Base-by-base conservation (phyloP, 2,329 filamentous ascomycete species). In the Sporothrix phasma region DNA sequence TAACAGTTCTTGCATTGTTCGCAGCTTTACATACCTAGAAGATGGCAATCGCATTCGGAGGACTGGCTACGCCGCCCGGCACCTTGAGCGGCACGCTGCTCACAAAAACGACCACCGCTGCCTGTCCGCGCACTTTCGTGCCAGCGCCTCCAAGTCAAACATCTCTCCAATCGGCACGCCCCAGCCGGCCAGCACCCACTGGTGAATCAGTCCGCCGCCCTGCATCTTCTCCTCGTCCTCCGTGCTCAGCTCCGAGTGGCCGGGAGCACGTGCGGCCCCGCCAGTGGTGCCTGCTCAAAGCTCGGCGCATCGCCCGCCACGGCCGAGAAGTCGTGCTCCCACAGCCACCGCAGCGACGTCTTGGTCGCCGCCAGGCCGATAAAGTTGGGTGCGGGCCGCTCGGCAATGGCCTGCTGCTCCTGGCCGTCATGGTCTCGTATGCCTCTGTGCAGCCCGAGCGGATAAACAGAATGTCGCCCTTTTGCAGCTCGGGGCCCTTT, bases 91-190 rank as follows among this genome's bases (percentile, higher is more conserved):
- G 75, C 64, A 75, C 70, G 56, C 74, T 76, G 64, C 68, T 73
- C 31, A 79, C 72, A 66, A 79, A 78, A 79, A 79, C 0, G 73
- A 71, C 72, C 74, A 79, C 26, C 74, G 65, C 3, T 69, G 65
- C 11, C 69, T 66, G 61, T 73, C 71, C 13, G 53, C 22, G 31
- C 77, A 79, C 31, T 73, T 73, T 17, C 66, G 61, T 0, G 72
- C 70, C 46, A 81, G 64, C 3, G 65, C 69, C 56, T 80, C 77
- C 13, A 81, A 66, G 61, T 81, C 75, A 64, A 81, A 80, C 54
- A 80, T 68, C 69, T 81, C 79, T 0, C 79, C 79, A 43, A 81
- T 79, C 0, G 79, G 78, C 74, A 80, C 74, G 0, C 81, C 80
- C 79, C 80, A 83, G 0, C 79, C 79, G 0, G 76, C 78, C 1